Evolutionary conservation across 1,284 basidiomycete genomes (phyloP), one percentile per base, ranked within the genome.

Genomic region (Marasmius oreades): DNA sequence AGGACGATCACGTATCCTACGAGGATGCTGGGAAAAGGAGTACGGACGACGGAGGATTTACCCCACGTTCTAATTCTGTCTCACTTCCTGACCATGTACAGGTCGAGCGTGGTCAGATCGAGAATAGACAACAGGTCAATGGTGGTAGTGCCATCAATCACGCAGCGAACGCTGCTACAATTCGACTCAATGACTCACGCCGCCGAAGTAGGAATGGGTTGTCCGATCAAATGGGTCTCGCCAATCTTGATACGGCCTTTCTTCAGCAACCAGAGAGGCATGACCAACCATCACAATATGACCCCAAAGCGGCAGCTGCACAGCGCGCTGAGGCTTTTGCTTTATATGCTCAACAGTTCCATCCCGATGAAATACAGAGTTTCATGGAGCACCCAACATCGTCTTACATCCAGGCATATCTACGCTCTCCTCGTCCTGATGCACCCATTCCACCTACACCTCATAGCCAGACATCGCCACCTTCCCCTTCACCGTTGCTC

Each of bases 381-480:
- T 76, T 82, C 58, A 71, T 76, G 53, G 80, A 83, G 42, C 83
- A 87, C 62, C 73, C 82, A 2, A 73, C 80, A 0, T 77, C 79
- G 0, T 73, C 78, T 18, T 86, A 85, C 66, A 70, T 86, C 42
- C 82, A 84, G 53, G 67, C 78, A 0, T 87, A 83, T 63, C 70
- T 82, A 20, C 76, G 77, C 24, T 78, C 82, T 2, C 72, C 75
- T 5, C 80, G 88, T 0, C 86, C 88, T 0, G 80, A 82, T 55
- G 88, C 86, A 0, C 88, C 88, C 5, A 79, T 90, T 46, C 88
- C 88, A 0, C 87, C 87, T 0, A 90, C 88, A 0, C 88, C 88
- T 4, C 84, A 87, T 57, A 86, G 80, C 55, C 83, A 87, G 59
- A 88, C 86, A 0, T 80, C 84, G 5, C 86, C 87, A 1, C 84